phyloP scores from a whole-genome alignment of 345 rosid genomes.

The Arabis alpina region DNA sequence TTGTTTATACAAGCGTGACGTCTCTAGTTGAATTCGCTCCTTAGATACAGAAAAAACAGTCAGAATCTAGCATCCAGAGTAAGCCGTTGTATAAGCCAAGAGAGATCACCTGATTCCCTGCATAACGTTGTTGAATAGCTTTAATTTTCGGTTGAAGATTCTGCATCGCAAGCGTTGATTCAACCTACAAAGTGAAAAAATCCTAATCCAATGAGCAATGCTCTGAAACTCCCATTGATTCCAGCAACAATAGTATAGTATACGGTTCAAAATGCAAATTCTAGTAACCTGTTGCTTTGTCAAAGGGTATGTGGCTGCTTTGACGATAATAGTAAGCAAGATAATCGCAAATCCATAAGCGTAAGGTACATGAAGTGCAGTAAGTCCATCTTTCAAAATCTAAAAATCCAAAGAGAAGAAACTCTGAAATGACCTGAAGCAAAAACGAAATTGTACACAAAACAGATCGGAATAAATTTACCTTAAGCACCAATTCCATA shows the following conservation, averaged over 20 bases:
- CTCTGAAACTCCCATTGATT: conserved; percentile 2
- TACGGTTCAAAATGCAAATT: neutral
- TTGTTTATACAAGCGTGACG: conserved; percentile 86
- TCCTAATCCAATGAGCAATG: neutral
- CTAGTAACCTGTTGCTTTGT: conserved; percentile 82
- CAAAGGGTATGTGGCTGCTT: conserved; percentile 77
- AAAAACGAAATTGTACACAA: neutral
- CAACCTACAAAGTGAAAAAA: conserved; percentile 59
- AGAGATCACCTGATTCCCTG: conserved; percentile 79
- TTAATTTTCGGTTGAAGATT: conserved; percentile 95
- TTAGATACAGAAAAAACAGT: conserved; percentile 38
- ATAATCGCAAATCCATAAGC: conserved; percentile 94
- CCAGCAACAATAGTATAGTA: too few species aligned
- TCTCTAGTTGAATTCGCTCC: conserved; percentile 98
- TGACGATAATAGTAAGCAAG: conserved; percentile 84
- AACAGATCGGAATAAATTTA: conserved; percentile 34
- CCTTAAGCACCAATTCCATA: conserved; percentile 95
- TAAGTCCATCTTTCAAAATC: conserved; percentile 87
- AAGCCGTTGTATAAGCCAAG: neutral
- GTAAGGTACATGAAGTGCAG: conserved; percentile 81
- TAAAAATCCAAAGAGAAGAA: conserved; percentile 32
- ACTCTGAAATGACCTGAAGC: neutral
- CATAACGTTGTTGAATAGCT: conserved; percentile 98
- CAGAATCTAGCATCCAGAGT: neutral
- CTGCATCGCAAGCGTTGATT: conserved; percentile 97